Conservation (phyloP, 495 filamentous ascomycete species). For the Darksidea phi region DNA sequence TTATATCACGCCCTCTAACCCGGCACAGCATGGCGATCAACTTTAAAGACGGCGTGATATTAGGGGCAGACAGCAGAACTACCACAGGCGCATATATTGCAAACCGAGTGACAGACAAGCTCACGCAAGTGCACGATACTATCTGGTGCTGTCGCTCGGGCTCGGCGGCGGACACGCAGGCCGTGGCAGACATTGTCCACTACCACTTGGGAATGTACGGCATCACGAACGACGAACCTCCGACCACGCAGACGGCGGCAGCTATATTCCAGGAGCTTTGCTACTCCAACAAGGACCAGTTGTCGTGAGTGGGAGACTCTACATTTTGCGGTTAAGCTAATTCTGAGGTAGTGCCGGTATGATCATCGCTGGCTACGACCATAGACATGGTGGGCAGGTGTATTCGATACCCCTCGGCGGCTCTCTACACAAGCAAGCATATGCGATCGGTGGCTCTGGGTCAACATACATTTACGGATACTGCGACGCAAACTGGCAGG, state of each 20-base stretch:
- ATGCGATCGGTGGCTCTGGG: conserved; percentile 93
- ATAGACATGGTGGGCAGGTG: conserved; percentile 88
- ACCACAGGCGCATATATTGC: conserved; percentile 99
- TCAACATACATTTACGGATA: conserved; percentile 99
- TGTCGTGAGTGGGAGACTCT: conserved; percentile 59
- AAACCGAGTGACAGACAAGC: conserved; percentile 98
- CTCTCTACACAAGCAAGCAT: conserved; percentile 94
- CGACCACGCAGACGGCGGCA: conserved; percentile 90
- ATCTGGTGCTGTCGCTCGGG: conserved; percentile 99
- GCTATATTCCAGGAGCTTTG: conserved; percentile 96
- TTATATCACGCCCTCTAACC: conserved; percentile 17
- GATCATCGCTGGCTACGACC: conserved; percentile 95
- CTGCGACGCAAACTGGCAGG: conserved; percentile 94
- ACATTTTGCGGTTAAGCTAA: conserved; percentile 3
- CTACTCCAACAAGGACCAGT: conserved; percentile 91
- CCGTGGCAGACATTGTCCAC: conserved; percentile 94
- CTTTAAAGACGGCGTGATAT: conserved; percentile 95
- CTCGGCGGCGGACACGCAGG: conserved; percentile 96
- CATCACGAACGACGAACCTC: conserved; percentile 79
- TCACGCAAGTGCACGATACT: conserved; percentile 96
- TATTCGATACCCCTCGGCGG: conserved; percentile 96
- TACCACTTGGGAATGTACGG: conserved; percentile 93
- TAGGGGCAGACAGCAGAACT: conserved; percentile 95
- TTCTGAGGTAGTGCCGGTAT: conserved; percentile 73
- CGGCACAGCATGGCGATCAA: conserved; percentile 78